A percentile compares a stretch with the other conserved stretches of the same genome.
These are phyloP conservation scores for Keqinozyma sinolaborantium DNA, from an alignment of 1,139 yeast genomes.

Conservation along the genomic window DNA sequence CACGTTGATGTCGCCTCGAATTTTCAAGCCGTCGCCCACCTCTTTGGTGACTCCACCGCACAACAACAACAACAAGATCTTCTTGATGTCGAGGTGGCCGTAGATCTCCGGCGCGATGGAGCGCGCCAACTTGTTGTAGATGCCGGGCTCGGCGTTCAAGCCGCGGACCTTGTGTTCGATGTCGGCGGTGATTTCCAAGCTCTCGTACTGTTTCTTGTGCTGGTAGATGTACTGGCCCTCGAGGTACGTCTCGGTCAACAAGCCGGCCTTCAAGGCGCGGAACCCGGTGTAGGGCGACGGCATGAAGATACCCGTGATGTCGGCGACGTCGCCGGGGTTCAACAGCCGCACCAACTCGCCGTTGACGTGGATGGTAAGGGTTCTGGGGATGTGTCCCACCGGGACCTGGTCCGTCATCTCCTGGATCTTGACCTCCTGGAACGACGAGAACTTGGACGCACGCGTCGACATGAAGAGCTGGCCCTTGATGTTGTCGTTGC, in stretches of 20 bases:
- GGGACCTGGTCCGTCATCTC: slow-evolving; percentile 97
- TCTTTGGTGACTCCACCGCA: slow-evolving; percentile 96
- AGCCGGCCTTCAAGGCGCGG: slow-evolving; percentile 86
- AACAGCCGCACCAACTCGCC: slow-evolving; percentile 86
- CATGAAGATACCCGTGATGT: slow-evolving; percentile 85
- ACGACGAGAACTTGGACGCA: slow-evolving; percentile 91
- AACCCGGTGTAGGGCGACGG: slow-evolving; percentile 97
- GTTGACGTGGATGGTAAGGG: slow-evolving; percentile 77
- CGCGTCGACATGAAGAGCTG: slow-evolving; percentile 90
- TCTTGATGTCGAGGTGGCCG: slow-evolving; percentile 92
- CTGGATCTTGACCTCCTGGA: slow-evolving; percentile 93
- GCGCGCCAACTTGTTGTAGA: slow-evolving; percentile 75
- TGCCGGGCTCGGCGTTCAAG: slow-evolving; percentile 55
- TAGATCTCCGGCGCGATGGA: slow-evolving; percentile 98
- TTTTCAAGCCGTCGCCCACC: slow-evolving; percentile 94
- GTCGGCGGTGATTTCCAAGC: slow-evolving; percentile 55
- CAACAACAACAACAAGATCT: slow-evolving; percentile 75
- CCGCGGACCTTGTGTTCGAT: slow-evolving; percentile 52
- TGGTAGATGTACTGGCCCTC: slow-evolving; percentile 85
- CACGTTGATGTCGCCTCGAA: slow-evolving; percentile 95
- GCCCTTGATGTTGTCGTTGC: slow-evolving; percentile 77
- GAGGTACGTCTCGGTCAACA: slow-evolving; percentile 88
- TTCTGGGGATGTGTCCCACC: slow-evolving; percentile 94
- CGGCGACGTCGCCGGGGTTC: slow-evolving; percentile 95
- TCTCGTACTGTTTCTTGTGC: slow-evolving; percentile 85